Conservation (phyloP, 306 rosid species). For the Gleditsia sinensis region DNA sequence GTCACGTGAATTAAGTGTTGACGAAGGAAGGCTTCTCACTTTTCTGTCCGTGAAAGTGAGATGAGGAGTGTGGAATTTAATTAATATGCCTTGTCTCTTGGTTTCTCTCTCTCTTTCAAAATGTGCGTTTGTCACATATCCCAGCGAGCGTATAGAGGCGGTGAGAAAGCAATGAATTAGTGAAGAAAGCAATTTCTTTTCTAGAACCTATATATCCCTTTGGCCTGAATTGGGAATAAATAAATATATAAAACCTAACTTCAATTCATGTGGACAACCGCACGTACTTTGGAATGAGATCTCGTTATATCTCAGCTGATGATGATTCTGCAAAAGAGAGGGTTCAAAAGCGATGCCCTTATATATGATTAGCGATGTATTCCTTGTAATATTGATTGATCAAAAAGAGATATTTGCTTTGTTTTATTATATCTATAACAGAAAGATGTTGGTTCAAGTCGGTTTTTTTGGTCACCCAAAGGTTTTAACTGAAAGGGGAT, state of each 20-base stretch:
- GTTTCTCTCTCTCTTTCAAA: too few species aligned
- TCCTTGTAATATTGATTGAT: neutral
- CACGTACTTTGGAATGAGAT: too few species aligned
- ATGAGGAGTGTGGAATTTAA: too few species aligned
- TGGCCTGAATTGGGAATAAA: too few species aligned
- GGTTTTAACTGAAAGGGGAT: neutral
- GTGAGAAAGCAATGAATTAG: too few species aligned
- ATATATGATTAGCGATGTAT: too few species aligned
- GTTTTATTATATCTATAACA: neutral
- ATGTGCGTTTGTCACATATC: too few species aligned
- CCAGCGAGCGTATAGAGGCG: too few species aligned
- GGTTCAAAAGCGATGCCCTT: neutral
- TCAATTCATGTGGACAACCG: neutral
- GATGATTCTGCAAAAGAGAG: neutral
- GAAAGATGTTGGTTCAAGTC: neutral
- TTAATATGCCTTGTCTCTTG: too few species aligned
- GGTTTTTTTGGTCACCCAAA: neutral
- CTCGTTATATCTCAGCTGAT: too few species aligned
- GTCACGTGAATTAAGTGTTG: neutral
- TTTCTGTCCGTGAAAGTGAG: neutral
- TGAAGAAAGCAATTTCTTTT: too few species aligned
- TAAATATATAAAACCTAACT: constrained; percentile 23
- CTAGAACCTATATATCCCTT: too few species aligned
- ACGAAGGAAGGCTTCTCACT: neutral
- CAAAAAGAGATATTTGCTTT: neutral